Conservation (phyloP, 2,329 filamentous ascomycete genomes). For the Dothideomycetes sp. region DNA sequence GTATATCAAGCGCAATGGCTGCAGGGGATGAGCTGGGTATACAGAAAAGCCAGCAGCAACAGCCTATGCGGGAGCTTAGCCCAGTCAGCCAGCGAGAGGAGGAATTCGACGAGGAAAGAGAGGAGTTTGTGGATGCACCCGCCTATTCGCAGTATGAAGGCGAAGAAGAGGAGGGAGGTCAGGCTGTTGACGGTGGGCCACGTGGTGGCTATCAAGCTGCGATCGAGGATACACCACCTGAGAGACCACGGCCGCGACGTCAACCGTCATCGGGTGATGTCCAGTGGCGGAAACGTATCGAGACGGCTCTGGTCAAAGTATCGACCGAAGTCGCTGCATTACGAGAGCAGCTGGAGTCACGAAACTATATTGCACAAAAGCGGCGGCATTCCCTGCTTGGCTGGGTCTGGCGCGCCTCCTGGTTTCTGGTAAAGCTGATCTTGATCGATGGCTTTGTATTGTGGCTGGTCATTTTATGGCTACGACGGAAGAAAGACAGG, state of each 20-base stretch:
- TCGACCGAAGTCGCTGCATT: slow-evolving; percentile 87
- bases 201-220: slow-evolving; percentile 3
- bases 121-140: slow-evolving; percentile 15
- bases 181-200: slow-evolving; percentile 6
- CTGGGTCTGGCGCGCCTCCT: slow-evolving; percentile 62
- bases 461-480: slow-evolving; percentile 56
- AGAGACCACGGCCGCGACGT: slow-evolving; percentile 3
- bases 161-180: not conserved
- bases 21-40: not conserved
- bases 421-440: slow-evolving; percentile 61
- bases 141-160: slow-evolving; percentile 11
- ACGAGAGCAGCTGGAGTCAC: slow-evolving; percentile 76
- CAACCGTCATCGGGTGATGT: slow-evolving; percentile 25
- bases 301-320: slow-evolving; percentile 76
- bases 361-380: slow-evolving; percentile 58
- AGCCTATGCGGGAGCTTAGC: slow-evolving; percentile 50
- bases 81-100: slow-evolving; percentile 65
- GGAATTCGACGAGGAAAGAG: slow-evolving; percentile 24
- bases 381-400: slow-evolving; percentile 53
- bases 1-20: not conserved
- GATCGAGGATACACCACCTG: slow-evolving; percentile 1
- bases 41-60: slow-evolving; percentile 16
- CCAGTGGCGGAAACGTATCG: slow-evolving; percentile 72
- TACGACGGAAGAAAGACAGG: slow-evolving; percentile 59
- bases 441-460: slow-evolving; percentile 60